These are phyloP conservation scores for Obba rivulosa DNA, from an alignment of 768 basidiomycete genomes.

Conservation along the genomic window DNA sequence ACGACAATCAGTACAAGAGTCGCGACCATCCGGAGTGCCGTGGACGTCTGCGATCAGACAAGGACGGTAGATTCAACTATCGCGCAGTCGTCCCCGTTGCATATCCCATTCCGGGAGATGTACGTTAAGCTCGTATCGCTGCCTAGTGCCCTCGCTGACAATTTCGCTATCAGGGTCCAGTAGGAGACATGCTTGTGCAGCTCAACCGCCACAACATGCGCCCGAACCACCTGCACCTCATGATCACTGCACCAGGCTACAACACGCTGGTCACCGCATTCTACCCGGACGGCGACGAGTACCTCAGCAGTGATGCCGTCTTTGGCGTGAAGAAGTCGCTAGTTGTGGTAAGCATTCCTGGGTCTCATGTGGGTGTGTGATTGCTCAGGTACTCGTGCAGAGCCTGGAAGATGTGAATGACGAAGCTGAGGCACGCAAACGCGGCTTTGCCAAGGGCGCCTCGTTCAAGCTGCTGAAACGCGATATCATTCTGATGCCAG, in stretches of 20 bases:
- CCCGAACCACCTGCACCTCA: slow-evolving; percentile 76
- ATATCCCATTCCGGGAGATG: slow-evolving; percentile 76
- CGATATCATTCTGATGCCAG: slow-evolving; percentile 42
- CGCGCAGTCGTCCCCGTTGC: slow-evolving; percentile 66
- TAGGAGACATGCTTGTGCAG: slow-evolving; percentile 50
- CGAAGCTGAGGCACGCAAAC: slow-evolving; percentile 45
- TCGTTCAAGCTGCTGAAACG: slow-evolving; percentile 43
- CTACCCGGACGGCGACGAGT: slow-evolving; percentile 68
- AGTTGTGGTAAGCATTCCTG: slow-evolving; percentile 51
- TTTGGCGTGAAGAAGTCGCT: slow-evolving; percentile 81
- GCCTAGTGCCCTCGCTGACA: slow-evolving; percentile 11
- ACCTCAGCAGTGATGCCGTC: slow-evolving; percentile 64
- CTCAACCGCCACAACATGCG: slow-evolving; percentile 71
- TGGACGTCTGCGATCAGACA: slow-evolving; percentile 52
- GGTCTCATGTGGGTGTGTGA: not conserved
- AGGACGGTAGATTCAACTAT: slow-evolving; percentile 64
- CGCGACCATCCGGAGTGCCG: slow-evolving; percentile 65
- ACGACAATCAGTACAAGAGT: slow-evolving; percentile 48
- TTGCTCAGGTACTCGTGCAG: slow-evolving; percentile 27
- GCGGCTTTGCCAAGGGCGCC: slow-evolving; percentile 44
- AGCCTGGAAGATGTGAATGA: slow-evolving; percentile 50
- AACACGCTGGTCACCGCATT: slow-evolving; percentile 69
- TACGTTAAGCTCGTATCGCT: slow-evolving; percentile 20
- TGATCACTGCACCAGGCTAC: slow-evolving; percentile 66
- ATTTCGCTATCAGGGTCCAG: slow-evolving; percentile 49